A percentile compares a stretch with the other conserved stretches of the same genome.
These are phyloP conservation scores for Yarrowia deformans DNA, from an alignment of 805 yeast species.

Conservation along the genomic window DNA sequence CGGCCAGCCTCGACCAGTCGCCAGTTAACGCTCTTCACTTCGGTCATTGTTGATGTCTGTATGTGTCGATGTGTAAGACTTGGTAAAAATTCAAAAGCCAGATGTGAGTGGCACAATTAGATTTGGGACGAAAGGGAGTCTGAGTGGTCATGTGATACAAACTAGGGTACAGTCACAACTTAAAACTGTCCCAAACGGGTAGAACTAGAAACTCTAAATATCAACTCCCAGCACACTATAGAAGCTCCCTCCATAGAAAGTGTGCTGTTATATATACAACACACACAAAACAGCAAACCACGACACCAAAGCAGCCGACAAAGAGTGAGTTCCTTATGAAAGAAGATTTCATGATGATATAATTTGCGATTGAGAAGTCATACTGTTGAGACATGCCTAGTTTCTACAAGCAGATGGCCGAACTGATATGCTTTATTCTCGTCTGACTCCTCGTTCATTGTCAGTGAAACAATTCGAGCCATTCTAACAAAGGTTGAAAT, in stretches of 20 bases:
- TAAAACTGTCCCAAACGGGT: neutral
- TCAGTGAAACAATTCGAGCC: constrained; percentile 8
- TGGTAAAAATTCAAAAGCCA: constrained; percentile 35
- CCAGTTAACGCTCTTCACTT: constrained; percentile 98
- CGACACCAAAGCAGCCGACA: neutral
- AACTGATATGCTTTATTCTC: constrained; percentile 33
- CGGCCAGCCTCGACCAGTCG: constrained; percentile 99
- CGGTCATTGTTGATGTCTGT: constrained; percentile 52
- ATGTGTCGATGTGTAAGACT: constrained; percentile 39
- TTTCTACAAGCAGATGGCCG: constrained; percentile 35
- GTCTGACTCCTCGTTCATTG: constrained; percentile 35
- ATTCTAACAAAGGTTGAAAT: constrained; percentile 28
- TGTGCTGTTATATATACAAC: neutral
- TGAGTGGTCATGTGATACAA: constrained; percentile 38
- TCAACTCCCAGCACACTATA: neutral
- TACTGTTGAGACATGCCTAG: constrained; percentile 41
- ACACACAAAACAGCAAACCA: constrained; percentile 1
- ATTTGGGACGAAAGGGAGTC: constrained; percentile 35
- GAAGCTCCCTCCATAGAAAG: neutral
- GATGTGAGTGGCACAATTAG: constrained; percentile 40
- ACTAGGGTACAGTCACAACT: constrained; percentile 34
- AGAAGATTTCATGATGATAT: constrained; percentile 55
- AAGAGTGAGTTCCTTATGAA: constrained; percentile 24
- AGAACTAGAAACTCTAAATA: neutral
- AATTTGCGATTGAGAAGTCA: constrained; percentile 60